Base-by-base conservation (phyloP, 1,284 basidiomycete species). In the Moesziomyces sp. region DNA sequence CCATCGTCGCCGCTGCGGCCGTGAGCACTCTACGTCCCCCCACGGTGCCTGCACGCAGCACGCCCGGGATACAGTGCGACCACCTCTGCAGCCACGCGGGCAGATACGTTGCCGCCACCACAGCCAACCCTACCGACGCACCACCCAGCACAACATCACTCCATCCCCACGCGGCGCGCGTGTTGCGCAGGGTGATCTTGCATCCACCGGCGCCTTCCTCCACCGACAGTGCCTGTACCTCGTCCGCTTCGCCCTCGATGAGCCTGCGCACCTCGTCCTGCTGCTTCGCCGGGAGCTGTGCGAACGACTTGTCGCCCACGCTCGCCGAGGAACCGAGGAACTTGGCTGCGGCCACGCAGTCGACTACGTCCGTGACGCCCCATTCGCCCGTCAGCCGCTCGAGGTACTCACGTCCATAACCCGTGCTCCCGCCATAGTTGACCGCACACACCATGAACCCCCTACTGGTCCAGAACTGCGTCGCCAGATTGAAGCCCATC, bases 341-440 rank as follows among this genome's bases (percentile, higher is more conserved):
- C 43, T 85, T 81, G 5, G 88, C 88, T 3, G 89, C 88, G 9
- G 85, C 81, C 19, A 89, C 87, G 73, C 87, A 88, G 75, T 92
- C 91, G 2, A 86, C 81, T 0, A 90, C 87, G 75, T 92, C 91
- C 18, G 88, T 87, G 33, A 90, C 76, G 8, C 91, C 91, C 91
- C 91, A 92, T n/a, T 88, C 81, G 1, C 86, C 86, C 28, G 86
- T 85, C 6, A 92, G 86, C 10, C 89, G 87, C 46, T 89, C 86
- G 47, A 89, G 78, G 61, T 83, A 80, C 21, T 61, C 66, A 1
- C 63, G 35, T 0, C 79, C 76, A 86, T 88, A 91, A 0, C 89
- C 89, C 6, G 88, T 88, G 7, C 89, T 90, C 0, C 91, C 91
- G 7, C 90, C 87, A 73, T 91, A 91, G 77, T 91, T 90, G 18